phyloP scores from a whole-genome alignment of 345 rosid species.

The Limnanthes douglasii region DNA sequence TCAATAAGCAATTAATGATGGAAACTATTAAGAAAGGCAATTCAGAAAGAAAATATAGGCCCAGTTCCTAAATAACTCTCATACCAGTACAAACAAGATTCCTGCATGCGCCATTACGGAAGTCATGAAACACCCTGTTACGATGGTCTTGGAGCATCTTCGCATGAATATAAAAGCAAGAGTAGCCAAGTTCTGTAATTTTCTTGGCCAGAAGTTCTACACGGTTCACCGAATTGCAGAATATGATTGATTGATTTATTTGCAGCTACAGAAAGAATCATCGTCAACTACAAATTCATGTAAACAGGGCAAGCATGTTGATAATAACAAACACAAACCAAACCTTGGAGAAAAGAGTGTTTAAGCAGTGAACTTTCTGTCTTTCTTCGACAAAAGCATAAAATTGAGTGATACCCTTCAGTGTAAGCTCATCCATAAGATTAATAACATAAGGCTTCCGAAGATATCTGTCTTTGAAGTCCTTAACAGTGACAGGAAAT shows the following conservation, averaged over 20 bases:
- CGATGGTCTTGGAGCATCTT: conserved; percentile 98
- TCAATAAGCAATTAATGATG: too few species aligned
- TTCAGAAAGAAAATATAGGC: neutral
- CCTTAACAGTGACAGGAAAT: conserved; percentile 88
- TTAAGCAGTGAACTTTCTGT: conserved; percentile 91
- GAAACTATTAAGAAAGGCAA: too few species aligned
- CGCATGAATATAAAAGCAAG: conserved; percentile 89
- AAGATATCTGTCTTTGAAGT: conserved; percentile 70
- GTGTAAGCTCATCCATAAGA: conserved; percentile 93
- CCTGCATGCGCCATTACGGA: conserved; percentile 97
- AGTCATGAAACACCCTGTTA: conserved; percentile 88
- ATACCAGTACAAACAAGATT: conserved; percentile 94
- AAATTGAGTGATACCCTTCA: conserved; percentile 82
- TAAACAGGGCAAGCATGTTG: neutral
- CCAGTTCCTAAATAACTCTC: neutral
- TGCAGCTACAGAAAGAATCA: conserved; percentile 45
- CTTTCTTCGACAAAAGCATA: conserved; percentile 95
- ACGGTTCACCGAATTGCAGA: conserved; percentile 92
- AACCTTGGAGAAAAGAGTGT: conserved; percentile 91
- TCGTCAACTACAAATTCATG: conserved; percentile 3
- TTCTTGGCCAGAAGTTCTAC: conserved; percentile 91
- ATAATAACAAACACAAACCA: conserved; percentile 6
- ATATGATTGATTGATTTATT: conserved; percentile 88
- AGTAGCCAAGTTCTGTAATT: conserved; percentile 91
- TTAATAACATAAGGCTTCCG: conserved; percentile 70